Evolutionary conservation across 129 eudicot species (phyloP).

Genomic region (Saussurea involucrata): DNA sequence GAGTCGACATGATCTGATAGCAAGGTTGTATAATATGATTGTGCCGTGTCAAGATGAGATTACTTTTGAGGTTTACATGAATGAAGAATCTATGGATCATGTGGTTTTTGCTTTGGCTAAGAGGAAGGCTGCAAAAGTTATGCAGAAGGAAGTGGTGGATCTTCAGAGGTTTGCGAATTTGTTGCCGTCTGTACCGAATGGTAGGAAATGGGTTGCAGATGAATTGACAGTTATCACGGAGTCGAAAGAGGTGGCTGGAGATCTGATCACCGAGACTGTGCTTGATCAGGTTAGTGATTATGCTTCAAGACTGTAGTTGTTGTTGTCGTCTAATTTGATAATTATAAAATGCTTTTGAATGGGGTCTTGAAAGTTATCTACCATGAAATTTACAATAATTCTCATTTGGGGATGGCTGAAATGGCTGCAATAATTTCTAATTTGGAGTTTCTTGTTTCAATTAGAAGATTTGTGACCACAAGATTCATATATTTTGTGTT

Average conservation of each 20-base stretch:
- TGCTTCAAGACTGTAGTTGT: no score
- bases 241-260: constrained; percentile 92
- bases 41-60: constrained; percentile 88
- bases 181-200: constrained; percentile 43
- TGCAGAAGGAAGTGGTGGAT: constrained; percentile 84
- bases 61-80: constrained; percentile 89
- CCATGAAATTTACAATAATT: not conserved
- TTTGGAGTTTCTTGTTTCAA: not conserved
- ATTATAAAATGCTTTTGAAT: no score
- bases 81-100: constrained; percentile 93
- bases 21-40: constrained; percentile 69
- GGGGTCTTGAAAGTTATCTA: not conserved
- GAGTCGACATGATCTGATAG: constrained; percentile 81
- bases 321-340: not conserved
- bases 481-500: not conserved
- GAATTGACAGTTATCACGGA: constrained; percentile 67
- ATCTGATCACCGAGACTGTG: constrained; percentile 72
- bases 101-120: constrained; percentile 83
- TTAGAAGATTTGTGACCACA: not conserved
- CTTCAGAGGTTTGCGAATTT: constrained; percentile 72
- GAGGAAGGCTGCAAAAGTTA: constrained; percentile 63
- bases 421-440: not conserved
- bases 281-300: constrained; percentile 80
- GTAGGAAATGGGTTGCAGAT: constrained; percentile 84
- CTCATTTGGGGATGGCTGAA: not conserved